A percentile compares a stretch with the other conserved stretches of the same genome.
These are phyloP conservation scores for Pestalotiopsis sp. DNA, from an alignment of 2,329 filamentous ascomycete genomes.

Conservation along the genomic window DNA sequence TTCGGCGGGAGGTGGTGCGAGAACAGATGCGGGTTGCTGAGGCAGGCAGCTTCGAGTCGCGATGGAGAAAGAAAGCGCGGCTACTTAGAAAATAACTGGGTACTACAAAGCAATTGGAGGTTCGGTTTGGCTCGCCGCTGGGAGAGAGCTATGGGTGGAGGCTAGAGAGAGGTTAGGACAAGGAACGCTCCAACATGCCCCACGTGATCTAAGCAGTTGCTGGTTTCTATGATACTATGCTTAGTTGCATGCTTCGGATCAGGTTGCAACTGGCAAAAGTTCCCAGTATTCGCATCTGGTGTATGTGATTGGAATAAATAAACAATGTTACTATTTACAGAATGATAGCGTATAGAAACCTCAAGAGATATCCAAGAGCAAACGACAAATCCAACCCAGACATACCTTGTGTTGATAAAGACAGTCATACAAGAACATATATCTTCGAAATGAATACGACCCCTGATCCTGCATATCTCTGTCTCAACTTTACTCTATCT, in stretches of 20 bases:
- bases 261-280: no score
- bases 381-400: no score
- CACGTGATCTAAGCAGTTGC: not conserved
- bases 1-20: not conserved
- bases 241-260: not conserved
- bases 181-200: not conserved
- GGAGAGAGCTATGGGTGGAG: not conserved
- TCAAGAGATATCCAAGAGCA: not conserved
- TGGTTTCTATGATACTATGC: not conserved
- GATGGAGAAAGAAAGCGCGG: constrained; percentile 3
- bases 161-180: not conserved
- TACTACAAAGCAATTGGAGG: not conserved
- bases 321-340: no score
- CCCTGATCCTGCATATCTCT: not conserved
- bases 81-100: constrained; percentile 4
- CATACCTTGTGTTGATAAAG: no score
- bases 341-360: not conserved
- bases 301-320: not conserved
- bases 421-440: not conserved
- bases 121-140: not conserved
- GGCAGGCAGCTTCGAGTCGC: not conserved
- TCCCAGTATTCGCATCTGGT: not conserved
- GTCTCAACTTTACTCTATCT: not conserved
- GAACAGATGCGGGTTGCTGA: not conserved
- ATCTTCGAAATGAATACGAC: not conserved